Evolutionary conservation across 116 monocot genomes (phyloP).

Genomic region (Thalassia testudinum): DNA sequence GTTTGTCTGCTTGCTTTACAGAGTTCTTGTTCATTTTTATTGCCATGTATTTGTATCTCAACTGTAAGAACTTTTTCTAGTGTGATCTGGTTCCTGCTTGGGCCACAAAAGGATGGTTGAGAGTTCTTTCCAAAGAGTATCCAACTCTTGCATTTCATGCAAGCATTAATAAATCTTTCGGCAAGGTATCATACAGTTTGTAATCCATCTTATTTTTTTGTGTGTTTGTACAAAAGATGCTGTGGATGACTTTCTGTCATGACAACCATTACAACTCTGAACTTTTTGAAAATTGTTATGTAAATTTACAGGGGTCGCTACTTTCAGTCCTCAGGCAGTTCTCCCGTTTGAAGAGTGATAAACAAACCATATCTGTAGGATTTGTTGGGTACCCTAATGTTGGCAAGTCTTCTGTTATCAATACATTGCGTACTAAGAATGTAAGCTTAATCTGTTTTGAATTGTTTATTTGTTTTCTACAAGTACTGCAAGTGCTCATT

Average conservation of each 20-base stretch:
- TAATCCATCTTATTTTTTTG: not conserved
- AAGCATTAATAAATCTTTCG: slow-evolving; percentile 89
- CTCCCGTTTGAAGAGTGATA: slow-evolving; percentile 82
- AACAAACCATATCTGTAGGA: slow-evolving; percentile 95
- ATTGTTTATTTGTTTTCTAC: not conserved
- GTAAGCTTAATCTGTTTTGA: slow-evolving; percentile 18
- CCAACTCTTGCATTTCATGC: slow-evolving; percentile 95
- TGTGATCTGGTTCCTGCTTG: slow-evolving; percentile 93
- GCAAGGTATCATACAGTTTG: slow-evolving; percentile 36
- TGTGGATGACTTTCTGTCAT: too few species aligned
- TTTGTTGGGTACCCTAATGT: slow-evolving; percentile 98
- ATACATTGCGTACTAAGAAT: slow-evolving; percentile 89
- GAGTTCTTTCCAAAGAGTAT: slow-evolving; percentile 57
- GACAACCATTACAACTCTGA: too few species aligned
- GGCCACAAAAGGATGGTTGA: slow-evolving; percentile 92
- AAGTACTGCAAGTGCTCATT: not conserved
- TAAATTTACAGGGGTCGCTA: slow-evolving; percentile 52
- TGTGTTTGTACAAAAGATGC: too few species aligned
- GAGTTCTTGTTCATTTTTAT: too few species aligned
- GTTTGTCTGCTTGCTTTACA: too few species aligned
- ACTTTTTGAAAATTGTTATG: too few species aligned
- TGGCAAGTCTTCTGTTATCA: slow-evolving; percentile 95
- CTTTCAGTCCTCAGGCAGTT: slow-evolving; percentile 90
- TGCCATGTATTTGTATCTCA: not conserved
- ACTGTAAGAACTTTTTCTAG: slow-evolving; percentile 27